Evolutionary conservation across 1,139 yeast genomes (phyloP).

Genomic region (Candida gigantensis): DNA sequence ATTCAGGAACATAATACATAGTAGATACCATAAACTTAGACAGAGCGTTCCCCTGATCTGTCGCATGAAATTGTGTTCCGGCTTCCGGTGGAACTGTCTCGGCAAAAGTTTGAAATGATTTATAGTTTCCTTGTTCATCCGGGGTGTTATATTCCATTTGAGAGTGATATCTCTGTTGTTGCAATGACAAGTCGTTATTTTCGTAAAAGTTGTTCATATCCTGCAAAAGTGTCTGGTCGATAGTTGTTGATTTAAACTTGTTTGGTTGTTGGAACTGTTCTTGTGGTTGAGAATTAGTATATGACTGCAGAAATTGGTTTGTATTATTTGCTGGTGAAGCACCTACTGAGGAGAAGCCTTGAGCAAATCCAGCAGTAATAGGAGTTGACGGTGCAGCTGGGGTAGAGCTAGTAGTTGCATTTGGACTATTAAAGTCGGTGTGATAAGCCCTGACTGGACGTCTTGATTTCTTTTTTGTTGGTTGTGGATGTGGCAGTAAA

Average conservation of each 20-base stretch:
- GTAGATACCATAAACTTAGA: slow-evolving; percentile 79
- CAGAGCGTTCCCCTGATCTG: slow-evolving; percentile 83
- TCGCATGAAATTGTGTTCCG: slow-evolving; percentile 65
- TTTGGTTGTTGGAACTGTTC: background rate
- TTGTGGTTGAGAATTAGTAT: slow-evolving; percentile 1
- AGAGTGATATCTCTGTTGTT: slow-evolving; percentile 54
- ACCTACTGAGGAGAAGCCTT: background rate
- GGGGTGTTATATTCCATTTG: slow-evolving; percentile 49
- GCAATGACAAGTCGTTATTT: slow-evolving; percentile 43
- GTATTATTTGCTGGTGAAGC: slow-evolving; percentile 1
- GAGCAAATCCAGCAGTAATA: slow-evolving; percentile 1
- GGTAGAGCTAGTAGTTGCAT: slow-evolving; percentile 8
- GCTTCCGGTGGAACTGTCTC: slow-evolving; percentile 82
- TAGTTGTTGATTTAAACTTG: slow-evolving; percentile 7
- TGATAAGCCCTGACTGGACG: slow-evolving; percentile 51
- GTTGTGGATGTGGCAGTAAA: background rate
- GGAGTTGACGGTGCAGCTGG: slow-evolving; percentile 9
- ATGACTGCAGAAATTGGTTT: slow-evolving; percentile 1
- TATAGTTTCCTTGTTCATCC: slow-evolving; percentile 25
- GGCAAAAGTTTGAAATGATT: slow-evolving; percentile 66
- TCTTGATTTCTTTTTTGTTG: slow-evolving; percentile 31
- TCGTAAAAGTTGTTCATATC: slow-evolving; percentile 9
- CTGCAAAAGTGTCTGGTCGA: slow-evolving; percentile 11
- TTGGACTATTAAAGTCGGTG: slow-evolving; percentile 23
- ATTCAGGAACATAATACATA: slow-evolving; percentile 81